A percentile compares a stretch with the other conserved stretches of the same genome.
Evolutionary conservation across 2,329 filamentous ascomycete genomes (phyloP).

Genomic region (Pseudomassariella vexata): DNA sequence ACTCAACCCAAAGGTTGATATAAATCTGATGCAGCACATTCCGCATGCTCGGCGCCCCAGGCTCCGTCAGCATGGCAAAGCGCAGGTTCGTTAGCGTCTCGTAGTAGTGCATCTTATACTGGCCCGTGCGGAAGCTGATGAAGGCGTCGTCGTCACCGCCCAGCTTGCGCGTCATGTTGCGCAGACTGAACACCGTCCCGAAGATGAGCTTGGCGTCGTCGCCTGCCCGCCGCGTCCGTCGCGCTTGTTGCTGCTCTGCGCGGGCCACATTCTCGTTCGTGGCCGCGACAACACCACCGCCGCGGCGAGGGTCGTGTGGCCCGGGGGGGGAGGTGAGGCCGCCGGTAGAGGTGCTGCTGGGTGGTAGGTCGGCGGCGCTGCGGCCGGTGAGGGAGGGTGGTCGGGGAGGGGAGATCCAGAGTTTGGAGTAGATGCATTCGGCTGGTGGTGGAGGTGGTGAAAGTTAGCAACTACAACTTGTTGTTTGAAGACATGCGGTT

Average conservation of each 20-base stretch:
- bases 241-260: constrained; percentile 6
- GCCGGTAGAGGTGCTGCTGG: constrained; percentile 34
- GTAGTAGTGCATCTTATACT: constrained; percentile 99
- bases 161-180: constrained; percentile 94
- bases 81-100: constrained; percentile 94
- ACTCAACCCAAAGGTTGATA: constrained; percentile 96
- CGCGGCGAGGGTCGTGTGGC: not conserved
- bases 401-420: constrained; percentile 59
- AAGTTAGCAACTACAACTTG: too few relatives aligned
- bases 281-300: not conserved
- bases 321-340: not conserved
- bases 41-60: constrained; percentile 80
- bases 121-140: constrained; percentile 83
- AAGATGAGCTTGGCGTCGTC: constrained; percentile 98
- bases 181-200: constrained; percentile 90
- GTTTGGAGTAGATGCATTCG: constrained; percentile 93
- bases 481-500: constrained; percentile 1
- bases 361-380: constrained; percentile 38
- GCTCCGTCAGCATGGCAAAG: constrained; percentile 94
- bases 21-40: constrained; percentile 97
- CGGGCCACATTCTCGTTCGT: constrained; percentile 17
- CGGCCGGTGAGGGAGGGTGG: constrained; percentile 36
- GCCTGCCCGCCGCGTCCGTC: constrained; percentile 32
- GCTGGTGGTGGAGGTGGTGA: constrained; percentile 45
- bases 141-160: constrained; percentile 93